A percentile compares a stretch with the other conserved stretches of the same genome.
Evolutionary conservation across 1,284 basidiomycete genomes (phyloP).

Genomic region (Ustilago nuda): DNA sequence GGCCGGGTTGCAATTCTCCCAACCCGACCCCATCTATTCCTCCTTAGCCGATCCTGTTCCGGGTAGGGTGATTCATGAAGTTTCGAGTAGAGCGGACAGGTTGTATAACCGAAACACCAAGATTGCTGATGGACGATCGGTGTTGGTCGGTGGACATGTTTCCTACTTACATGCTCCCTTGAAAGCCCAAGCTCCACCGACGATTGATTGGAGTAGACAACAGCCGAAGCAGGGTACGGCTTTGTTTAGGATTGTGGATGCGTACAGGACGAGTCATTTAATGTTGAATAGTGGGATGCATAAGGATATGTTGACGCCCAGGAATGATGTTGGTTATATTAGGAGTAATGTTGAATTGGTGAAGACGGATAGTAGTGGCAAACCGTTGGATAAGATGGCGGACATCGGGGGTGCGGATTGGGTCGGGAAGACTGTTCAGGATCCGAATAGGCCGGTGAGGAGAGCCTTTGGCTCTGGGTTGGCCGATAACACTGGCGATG

Average conservation of each 20-base stretch:
- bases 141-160: conserved; percentile 45
- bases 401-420: conserved; percentile 30
- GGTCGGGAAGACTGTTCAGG: conserved; percentile 28
- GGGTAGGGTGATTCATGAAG: conserved; percentile 57
- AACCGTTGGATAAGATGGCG: conserved; percentile 3
- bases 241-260: conserved; percentile 46
- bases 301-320: conserved; percentile 41
- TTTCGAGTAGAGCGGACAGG: conserved; percentile 20
- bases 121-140: conserved; percentile 38
- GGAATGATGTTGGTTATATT: conserved; percentile 47
- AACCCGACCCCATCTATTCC: conserved; percentile 63
- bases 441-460: conserved; percentile 33
- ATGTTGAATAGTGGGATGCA: conserved; percentile 34
- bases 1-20: conserved; percentile 63
- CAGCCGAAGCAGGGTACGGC: conserved; percentile 43
- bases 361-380: conserved; percentile 21
- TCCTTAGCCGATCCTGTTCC: conserved; percentile 52
- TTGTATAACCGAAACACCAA: conserved; percentile 19
- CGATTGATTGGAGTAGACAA: conserved; percentile 46
- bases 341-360: conserved; percentile 41
- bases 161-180: conserved; percentile 41
- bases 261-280: conserved; percentile 30
- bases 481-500: background rate
- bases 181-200: conserved; percentile 33
- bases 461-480: conserved; percentile 12